Evolutionary conservation across 2,329 filamentous ascomycete genomes (phyloP).

Genomic region (Calonectria pseudoreteaudii): DNA sequence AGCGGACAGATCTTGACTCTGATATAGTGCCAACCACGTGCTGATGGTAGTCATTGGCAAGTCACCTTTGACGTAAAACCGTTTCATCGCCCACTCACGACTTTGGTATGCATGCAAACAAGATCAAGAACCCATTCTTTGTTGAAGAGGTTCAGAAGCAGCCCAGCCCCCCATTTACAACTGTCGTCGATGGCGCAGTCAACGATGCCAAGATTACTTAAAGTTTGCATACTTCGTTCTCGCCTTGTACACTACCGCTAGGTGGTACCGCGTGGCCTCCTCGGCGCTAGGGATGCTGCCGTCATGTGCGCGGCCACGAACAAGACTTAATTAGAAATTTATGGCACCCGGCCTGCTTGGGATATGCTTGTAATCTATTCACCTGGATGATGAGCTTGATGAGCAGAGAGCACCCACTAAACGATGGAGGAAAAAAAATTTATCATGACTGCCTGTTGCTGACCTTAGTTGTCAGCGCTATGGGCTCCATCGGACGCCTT

Average conservation of each 20-base stretch:
- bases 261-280: not conserved
- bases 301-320: not conserved
- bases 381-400: not conserved
- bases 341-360: not conserved
- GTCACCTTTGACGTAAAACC: not conserved
- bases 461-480: not conserved
- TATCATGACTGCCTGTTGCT: not conserved
- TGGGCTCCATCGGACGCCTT: not conserved
- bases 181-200: not conserved
- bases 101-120: not conserved
- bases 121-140: not conserved
- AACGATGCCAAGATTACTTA: not conserved
- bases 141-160: not conserved
- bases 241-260: not conserved
- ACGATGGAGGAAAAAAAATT: not conserved
- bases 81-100: not conserved
- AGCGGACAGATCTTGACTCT: not conserved
- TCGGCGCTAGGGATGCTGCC: constrained; percentile 1
- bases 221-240: not conserved
- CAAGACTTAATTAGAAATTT: not conserved
- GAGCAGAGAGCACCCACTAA: not conserved
- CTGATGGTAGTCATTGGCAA: not conserved
- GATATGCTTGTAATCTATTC: not conserved
- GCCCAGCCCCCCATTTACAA: not conserved
- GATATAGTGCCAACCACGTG: not conserved